phyloP scores from a whole-genome alignment of 352 stramenopile genomes.

The Phytophthora uliginosa region DNA sequence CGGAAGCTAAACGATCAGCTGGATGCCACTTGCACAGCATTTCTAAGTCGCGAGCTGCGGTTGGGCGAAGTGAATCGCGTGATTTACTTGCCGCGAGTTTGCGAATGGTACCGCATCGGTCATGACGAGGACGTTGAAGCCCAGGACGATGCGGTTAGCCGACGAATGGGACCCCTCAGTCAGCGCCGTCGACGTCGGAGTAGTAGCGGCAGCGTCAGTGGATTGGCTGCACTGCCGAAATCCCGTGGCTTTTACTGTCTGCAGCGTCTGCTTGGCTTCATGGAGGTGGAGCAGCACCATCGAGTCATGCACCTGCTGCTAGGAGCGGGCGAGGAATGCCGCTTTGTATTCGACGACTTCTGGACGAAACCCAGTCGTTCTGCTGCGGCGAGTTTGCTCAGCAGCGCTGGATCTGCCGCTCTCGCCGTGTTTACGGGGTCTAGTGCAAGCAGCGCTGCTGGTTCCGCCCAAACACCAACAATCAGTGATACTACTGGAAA shows the following conservation, averaged over 20 bases:
- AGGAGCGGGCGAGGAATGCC: conserved; percentile 61
- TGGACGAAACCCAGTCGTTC: conserved; percentile 57
- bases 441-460: neutral
- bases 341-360: conserved; percentile 69
- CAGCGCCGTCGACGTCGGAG: conserved; percentile 14
- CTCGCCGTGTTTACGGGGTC: conserved; percentile 26
- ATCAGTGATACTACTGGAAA: neutral
- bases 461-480: neutral
- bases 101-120: conserved; percentile 69
- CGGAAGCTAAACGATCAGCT: conserved; percentile 80
- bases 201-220: conserved; percentile 21
- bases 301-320: conserved; percentile 69
- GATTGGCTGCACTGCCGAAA: conserved; percentile 36
- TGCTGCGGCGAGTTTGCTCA: conserved; percentile 27
- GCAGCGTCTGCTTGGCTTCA: conserved; percentile 70
- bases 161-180: conserved; percentile 21
- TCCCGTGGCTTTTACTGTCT: conserved; percentile 73
- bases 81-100: conserved; percentile 67
- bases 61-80: conserved; percentile 49
- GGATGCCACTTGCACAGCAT: conserved; percentile 57
- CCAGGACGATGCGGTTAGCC: conserved; percentile 28
- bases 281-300: conserved; percentile 63
- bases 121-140: conserved; percentile 25
- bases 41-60: conserved; percentile 50
- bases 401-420: conserved; percentile 21